Evolutionary conservation across 306 rosid genomes (phyloP), one percentile per base, ranked within the genome.

Genomic region (Sesbania bispinosa): DNA sequence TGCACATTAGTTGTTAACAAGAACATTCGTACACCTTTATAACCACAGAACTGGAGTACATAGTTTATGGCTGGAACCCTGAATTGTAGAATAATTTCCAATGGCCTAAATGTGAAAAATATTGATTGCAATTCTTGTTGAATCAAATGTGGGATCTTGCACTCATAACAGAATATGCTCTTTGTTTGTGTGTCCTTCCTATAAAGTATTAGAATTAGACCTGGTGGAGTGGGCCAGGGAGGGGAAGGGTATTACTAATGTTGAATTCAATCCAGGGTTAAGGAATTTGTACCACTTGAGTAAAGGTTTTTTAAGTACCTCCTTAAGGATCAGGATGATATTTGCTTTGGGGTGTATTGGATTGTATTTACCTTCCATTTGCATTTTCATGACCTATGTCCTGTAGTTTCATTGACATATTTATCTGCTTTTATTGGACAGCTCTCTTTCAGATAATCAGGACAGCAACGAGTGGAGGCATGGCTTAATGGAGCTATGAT

Each of bases 391-490:
- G 60, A 42, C 21, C 33, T 19, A n/a, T 39, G 50, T 30, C 58
- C 47, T 46, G 11, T 11, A 45, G 29, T 64, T 41, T 43, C 60
- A n/a, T 70, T 85, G 67, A 85, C 26, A 24, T 10, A 2, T 3
- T 51, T 18, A 30, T 21, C 62, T 3, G 54, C 9, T 20, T 69
- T 43, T 51, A 18, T 78, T 63, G 48, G 29, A 50, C 97, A 92
- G 98, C 98, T 73, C 92, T 92, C 50, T 92, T 92, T 80, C 98
- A 92, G 92, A 89, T 92, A 77, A 92, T 92, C 89, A 88, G 98
- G 88, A 92, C 96, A 67, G 98, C 98, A 71, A 80, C 96, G 1
- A 87, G 89, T 46, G 96, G 98, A 76, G 98, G 96, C 88, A 80
- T 89, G 98, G 98, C 89, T 23, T 92, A 80, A 81, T 74, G 69